Percentiles rank a stretch among this genome's conserved stretches.
Conservation (phyloP, 78 protist species). For the Pelomyxa schiedti region DNA sequence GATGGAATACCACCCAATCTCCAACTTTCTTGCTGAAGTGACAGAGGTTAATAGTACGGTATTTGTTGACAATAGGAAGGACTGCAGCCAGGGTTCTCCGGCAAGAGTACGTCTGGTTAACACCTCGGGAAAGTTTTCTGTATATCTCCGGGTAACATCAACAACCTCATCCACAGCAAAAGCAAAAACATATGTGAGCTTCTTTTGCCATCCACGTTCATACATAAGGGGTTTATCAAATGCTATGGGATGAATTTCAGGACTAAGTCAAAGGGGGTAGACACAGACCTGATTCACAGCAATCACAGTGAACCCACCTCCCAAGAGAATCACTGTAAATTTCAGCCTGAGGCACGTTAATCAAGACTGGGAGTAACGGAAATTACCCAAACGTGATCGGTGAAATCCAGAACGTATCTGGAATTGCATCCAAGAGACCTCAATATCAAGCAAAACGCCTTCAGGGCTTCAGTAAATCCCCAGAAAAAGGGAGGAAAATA, state of each 20-base stretch:
- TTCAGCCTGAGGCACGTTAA: slow-evolving; percentile 59
- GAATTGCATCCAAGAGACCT: slow-evolving; percentile 52
- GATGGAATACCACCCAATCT: background rate
- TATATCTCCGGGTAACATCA: slow-evolving; percentile 42
- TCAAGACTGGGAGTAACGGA: slow-evolving; percentile 12
- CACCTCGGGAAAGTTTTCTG: background rate
- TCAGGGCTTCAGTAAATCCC: slow-evolving; percentile 43
- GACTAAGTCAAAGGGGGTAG: too few species aligned
- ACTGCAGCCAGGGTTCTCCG: slow-evolving; percentile 3
- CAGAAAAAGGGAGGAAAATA: background rate
- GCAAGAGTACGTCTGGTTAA: background rate
- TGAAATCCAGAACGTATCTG: slow-evolving; percentile 62
- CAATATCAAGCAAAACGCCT: slow-evolving; percentile 64
- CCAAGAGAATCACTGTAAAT: background rate
- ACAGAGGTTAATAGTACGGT: background rate
- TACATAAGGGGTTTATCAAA: slow-evolving; percentile 54
- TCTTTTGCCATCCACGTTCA: slow-evolving; percentile 79
- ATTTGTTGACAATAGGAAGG: background rate
- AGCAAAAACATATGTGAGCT: slow-evolving; percentile 65
- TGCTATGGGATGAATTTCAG: too few species aligned
- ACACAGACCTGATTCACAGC: too few species aligned
- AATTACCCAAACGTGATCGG: slow-evolving; percentile 91
- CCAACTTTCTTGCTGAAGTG: too few species aligned
- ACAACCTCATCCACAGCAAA: slow-evolving; percentile 32
- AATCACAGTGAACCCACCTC: slow-evolving; percentile 49